These are phyloP conservation scores for Rubus idaeus DNA, from an alignment of 306 rosid genomes.

Conservation along the genomic window DNA sequence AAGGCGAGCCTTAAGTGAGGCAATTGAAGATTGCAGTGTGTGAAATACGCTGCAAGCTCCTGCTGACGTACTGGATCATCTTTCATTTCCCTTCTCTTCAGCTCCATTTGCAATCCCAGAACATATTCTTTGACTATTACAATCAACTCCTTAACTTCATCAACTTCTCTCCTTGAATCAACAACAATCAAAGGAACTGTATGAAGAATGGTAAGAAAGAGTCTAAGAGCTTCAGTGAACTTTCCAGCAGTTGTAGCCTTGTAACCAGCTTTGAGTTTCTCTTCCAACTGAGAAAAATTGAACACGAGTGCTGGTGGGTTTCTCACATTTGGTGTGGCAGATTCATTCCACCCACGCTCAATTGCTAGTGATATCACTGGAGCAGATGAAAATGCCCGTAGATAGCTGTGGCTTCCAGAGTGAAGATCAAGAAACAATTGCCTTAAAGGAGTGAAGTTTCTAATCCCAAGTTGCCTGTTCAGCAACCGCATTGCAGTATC, in stretches of 20 bases:
- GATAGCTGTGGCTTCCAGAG: conserved; percentile 70
- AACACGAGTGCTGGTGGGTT: conserved; percentile 76
- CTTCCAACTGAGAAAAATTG: conserved; percentile 77
- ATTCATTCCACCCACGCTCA: conserved; percentile 85
- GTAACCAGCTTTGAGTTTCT: conserved; percentile 85
- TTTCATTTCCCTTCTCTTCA: conserved; percentile 69
- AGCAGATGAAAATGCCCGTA: conserved; percentile 75
- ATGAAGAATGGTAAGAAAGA: conserved; percentile 66
- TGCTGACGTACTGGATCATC: conserved; percentile 71
- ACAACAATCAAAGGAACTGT: conserved; percentile 82
- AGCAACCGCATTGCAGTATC: conserved; percentile 92
- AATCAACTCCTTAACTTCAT: conserved; percentile 85
- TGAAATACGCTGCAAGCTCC: conserved; percentile 96
- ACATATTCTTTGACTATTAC: conserved; percentile 83
- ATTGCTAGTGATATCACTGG: conserved; percentile 73
- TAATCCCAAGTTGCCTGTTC: conserved; percentile 84
- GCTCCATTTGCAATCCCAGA: conserved; percentile 76
- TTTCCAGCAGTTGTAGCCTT: conserved; percentile 79
- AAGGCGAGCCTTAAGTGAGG: conserved; percentile 92
- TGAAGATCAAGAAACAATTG: conserved; percentile 79
- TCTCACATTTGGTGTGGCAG: conserved; percentile 77
- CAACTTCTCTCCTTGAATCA: conserved; percentile 90
- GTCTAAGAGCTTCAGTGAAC: conserved; percentile 68
- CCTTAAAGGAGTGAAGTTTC: conserved; percentile 71
- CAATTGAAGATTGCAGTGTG: conserved; percentile 87